Conservation (phyloP, 352 stramenopile species). For the Phytophthora macrochlamydospora region DNA sequence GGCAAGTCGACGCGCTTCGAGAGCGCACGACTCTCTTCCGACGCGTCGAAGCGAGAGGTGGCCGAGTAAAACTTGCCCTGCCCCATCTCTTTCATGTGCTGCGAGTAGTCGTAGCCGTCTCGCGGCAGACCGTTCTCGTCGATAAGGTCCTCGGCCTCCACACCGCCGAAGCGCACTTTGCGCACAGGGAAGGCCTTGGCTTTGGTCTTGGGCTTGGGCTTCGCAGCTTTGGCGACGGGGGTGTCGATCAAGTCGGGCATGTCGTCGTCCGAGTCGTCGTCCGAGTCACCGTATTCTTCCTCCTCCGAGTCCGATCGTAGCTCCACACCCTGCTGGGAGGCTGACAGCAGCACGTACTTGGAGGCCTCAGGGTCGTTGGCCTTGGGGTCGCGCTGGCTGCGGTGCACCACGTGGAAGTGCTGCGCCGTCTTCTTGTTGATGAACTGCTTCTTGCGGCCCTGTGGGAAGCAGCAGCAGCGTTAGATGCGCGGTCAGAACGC, state of each 20-base stretch:
- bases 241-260: slow-evolving; percentile 57
- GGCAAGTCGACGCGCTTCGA: slow-evolving; percentile 69
- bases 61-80: slow-evolving; percentile 83
- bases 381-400: slow-evolving; percentile 81
- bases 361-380: slow-evolving; percentile 83
- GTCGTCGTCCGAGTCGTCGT: slow-evolving; percentile 55
- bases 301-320: slow-evolving; percentile 59
- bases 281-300: slow-evolving; percentile 34
- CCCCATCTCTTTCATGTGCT: slow-evolving; percentile 93
- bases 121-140: slow-evolving; percentile 89
- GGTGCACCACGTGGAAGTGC: slow-evolving; percentile 89
- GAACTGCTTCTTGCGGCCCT: slow-evolving; percentile 83
- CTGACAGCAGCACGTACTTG: slow-evolving; percentile 84
- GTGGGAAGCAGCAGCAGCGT: background rate
- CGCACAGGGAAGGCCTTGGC: slow-evolving; percentile 47
- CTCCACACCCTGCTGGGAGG: slow-evolving; percentile 58
- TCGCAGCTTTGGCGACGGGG: slow-evolving; percentile 20
- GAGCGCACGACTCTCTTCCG: slow-evolving; percentile 53
- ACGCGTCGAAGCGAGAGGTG: slow-evolving; percentile 64
- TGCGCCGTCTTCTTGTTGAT: slow-evolving; percentile 89
- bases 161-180: slow-evolving; percentile 67
- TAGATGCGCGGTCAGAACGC: background rate
- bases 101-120: slow-evolving; percentile 93
- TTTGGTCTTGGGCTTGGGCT: slow-evolving; percentile 27
- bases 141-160: slow-evolving; percentile 76